phyloP scores from a whole-genome alignment of 2,329 filamentous ascomycete genomes.

The Penicillium freii region DNA sequence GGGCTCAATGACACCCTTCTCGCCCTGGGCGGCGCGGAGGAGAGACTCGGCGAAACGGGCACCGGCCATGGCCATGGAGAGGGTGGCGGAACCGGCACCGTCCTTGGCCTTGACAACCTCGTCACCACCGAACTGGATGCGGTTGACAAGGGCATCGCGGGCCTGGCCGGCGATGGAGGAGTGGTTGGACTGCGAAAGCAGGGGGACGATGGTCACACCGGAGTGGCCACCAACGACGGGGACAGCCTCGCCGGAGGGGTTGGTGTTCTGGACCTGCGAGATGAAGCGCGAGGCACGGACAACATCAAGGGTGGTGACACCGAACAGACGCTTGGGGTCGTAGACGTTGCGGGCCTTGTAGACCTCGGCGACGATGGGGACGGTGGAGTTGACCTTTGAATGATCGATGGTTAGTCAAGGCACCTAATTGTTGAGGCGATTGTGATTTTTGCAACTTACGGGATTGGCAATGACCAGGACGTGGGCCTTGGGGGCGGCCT shows the following conservation, averaged over 20 bases:
- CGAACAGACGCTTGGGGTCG: conserved; percentile 98
- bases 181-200: conserved; percentile 92
- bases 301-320: conserved; percentile 98
- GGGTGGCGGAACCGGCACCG: conserved; percentile 91
- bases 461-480: conserved; percentile 98
- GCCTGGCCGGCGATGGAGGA: conserved; percentile 74
- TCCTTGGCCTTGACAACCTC: conserved; percentile 99
- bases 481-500: conserved; percentile 86
- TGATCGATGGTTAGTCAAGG: not conserved
- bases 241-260: conserved; percentile 91
- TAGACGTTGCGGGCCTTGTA: conserved; percentile 95
- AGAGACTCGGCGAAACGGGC: conserved; percentile 81
- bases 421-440: not conserved
- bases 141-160: conserved; percentile 75
- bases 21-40: conserved; percentile 86
- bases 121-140: conserved; percentile 98
- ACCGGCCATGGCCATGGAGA: conserved; percentile 98
- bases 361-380: conserved; percentile 94
- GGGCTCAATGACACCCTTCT: conserved; percentile 93
- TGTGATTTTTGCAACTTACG: conserved; percentile 46
- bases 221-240: conserved; percentile 96
- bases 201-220: conserved; percentile 95
- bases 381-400: conserved; percentile 88
- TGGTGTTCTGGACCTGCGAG: conserved; percentile 84
- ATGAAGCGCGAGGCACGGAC: conserved; percentile 98